A percentile compares a stretch with the other conserved stretches of the same genome.
phyloP scores from a whole-genome alignment of 257 asterid species.

The Linderniella brevidens region DNA sequence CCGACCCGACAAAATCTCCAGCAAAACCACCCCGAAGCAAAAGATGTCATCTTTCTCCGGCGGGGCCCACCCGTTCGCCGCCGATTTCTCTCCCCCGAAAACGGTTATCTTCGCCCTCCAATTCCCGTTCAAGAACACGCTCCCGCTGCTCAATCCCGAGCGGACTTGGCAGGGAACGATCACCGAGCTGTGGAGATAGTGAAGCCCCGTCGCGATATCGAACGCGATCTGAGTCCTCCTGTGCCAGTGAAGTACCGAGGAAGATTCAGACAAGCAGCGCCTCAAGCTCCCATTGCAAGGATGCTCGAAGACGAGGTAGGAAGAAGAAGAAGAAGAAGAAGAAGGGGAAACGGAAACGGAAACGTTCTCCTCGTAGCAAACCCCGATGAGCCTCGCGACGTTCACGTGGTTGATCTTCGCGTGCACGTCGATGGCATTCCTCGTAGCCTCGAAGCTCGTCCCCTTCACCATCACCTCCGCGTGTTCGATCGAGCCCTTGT shows the following conservation, averaged over 20 bases:
- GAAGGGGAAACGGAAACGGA: too few relatives aligned
- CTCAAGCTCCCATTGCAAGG: constrained; percentile 52
- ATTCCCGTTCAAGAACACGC: constrained; percentile 28
- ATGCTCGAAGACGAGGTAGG: constrained; percentile 46
- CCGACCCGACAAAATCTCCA: constrained; percentile 45
- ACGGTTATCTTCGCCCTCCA: constrained; percentile 63
- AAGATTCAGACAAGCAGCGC: constrained; percentile 20
- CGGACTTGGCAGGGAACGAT: constrained; percentile 29
- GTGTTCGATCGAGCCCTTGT: constrained; percentile 28
- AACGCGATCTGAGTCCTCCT: constrained; percentile 50
- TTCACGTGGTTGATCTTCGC: constrained; percentile 59
- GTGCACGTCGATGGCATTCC: constrained; percentile 38
- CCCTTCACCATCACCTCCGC: constrained; percentile 31
- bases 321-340: too few relatives aligned
- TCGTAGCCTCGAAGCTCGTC: constrained; percentile 27
- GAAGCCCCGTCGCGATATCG: constrained; percentile 50
- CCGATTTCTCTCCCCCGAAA: constrained; percentile 18
- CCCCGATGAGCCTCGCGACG: constrained; percentile 47
- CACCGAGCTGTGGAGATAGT: constrained; percentile 42
- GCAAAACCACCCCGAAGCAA: constrained; percentile 45
- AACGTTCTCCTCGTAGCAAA: constrained; percentile 37
- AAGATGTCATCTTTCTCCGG: constrained; percentile 37
- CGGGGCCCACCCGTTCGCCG: constrained; percentile 10
- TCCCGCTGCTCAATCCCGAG: constrained; percentile 21
- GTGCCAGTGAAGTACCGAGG: constrained; percentile 27